Conservation (phyloP, 768 basidiomycete genomes). For the Pisolithus albus region DNA sequence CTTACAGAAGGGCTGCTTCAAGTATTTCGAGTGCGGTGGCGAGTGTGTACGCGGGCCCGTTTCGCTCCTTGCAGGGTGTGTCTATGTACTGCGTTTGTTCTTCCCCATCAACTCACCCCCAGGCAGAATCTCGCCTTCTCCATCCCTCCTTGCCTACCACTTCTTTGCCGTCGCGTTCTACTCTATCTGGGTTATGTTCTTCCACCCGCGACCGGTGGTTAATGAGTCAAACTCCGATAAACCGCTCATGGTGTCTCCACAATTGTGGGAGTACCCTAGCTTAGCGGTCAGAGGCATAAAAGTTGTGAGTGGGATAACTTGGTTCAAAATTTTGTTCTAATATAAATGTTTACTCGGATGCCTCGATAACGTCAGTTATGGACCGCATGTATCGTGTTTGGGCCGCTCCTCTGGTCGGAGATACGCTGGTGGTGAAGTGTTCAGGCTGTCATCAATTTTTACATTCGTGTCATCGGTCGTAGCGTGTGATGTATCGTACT, state of each 20-base stretch:
- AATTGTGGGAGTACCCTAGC: slow-evolving; percentile 59
- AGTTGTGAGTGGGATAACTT: slow-evolving; percentile 51
- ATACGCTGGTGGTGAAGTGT: slow-evolving; percentile 57
- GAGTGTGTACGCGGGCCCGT: slow-evolving; percentile 86
- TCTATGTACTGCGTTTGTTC: slow-evolving; percentile 1
- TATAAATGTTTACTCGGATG: neutral
- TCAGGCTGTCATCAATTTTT: neutral
- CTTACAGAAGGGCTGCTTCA: slow-evolving; percentile 85
- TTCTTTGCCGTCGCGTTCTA: slow-evolving; percentile 97
- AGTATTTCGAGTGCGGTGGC: slow-evolving; percentile 93
- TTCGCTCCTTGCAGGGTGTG: slow-evolving; percentile 80
- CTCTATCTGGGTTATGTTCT: slow-evolving; percentile 87
- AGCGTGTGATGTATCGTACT: too few species aligned
- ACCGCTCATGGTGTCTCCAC: slow-evolving; percentile 34
- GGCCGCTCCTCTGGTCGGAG: slow-evolving; percentile 85
- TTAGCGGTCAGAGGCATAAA: slow-evolving; percentile 53
- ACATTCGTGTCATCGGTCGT: too few species aligned
- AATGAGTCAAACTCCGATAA: slow-evolving; percentile 25
- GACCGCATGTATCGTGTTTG: slow-evolving; percentile 85
- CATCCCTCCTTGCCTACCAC: slow-evolving; percentile 74
- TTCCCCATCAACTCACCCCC: neutral
- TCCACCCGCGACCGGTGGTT: slow-evolving; percentile 36
- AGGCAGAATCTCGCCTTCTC: slow-evolving; percentile 70
- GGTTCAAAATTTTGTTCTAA: neutral
- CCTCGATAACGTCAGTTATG: slow-evolving; percentile 52